Evolutionary conservation across 2,329 filamentous ascomycete species (phyloP), one percentile per base, ranked within the genome.

Genomic region (Cercospora nicotianae): DNA sequence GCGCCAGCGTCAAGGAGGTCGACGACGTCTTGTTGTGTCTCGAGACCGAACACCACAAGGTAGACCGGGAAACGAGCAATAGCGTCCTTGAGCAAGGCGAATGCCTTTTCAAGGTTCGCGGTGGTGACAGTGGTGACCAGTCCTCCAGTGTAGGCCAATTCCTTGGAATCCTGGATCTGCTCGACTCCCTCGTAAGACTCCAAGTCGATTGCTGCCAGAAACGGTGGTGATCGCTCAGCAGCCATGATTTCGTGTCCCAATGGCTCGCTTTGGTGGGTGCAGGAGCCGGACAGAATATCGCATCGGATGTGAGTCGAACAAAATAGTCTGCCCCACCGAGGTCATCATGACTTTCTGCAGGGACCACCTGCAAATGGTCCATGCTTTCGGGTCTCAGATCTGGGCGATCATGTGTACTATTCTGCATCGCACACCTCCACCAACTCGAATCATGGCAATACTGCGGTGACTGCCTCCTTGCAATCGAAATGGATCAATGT

Each of bases 1-100:
- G 93, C 93, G 68, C 95, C 95, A 71, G 89, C 87, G 78, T 99
- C 92, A 65, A 99, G 87, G 39, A 98, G 85, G 58, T 91, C 87
- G 64, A 94, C 82, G 39, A 98, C 84, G 71, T 96, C 91, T 72
- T 93, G 90, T 65, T 84, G 83, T 10, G 89, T 88, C 33, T 86
- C 79, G 45, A 98, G 84, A 23, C 82, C 81, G 4, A 91, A 90
- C 61, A 89, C 93, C 75, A 97, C 92, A 72, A 97, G 87, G 78
- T 91, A 93, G 71, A 91, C 87, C 72, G 84, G 79, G 63, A 87
- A 85, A 8, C 80, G 79, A 64, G 83, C 81, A 70, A 88, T 85
- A 51, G 88, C 86, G 62, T 84, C 79, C 64, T 84, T 83, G 51
- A 90, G 81, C 75, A 90, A 87, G 26, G 75, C 48, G 58, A 86